A percentile compares a stretch with the other conserved stretches of the same genome.
These are phyloP conservation scores for Tylopilus orsonianus DNA, from an alignment of 1,284 basidiomycete species.

Conservation along the genomic window DNA sequence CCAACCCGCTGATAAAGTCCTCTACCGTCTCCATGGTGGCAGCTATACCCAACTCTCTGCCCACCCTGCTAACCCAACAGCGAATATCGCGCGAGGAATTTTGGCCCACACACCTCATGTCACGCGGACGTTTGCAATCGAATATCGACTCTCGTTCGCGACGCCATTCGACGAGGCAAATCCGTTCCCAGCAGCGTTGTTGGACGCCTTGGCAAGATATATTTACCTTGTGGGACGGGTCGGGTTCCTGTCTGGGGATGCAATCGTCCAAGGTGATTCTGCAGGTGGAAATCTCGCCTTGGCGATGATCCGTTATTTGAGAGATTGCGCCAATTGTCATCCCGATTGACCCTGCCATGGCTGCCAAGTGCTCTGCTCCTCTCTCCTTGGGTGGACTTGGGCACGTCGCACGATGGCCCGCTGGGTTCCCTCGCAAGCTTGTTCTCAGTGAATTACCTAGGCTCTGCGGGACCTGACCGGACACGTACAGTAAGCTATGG, in stretches of 20 bases:
- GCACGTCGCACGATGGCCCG: conserved; percentile 27
- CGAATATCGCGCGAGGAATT: conserved; percentile 30
- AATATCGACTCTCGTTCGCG: conserved; percentile 41
- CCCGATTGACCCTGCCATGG: conserved; percentile 19
- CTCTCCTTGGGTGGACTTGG: conserved; percentile 49
- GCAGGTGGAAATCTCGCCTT: conserved; percentile 62
- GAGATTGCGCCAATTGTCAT: conserved; percentile 23
- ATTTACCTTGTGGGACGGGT: conserved; percentile 46
- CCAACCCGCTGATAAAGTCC: conserved; percentile 35
- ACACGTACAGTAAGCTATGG: conserved; percentile 9
- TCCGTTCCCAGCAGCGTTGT: conserved; percentile 53
- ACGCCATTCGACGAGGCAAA: conserved; percentile 26
- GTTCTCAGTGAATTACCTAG: conserved; percentile 21
- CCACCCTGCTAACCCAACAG: conserved; percentile 26
- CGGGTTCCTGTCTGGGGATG: conserved; percentile 45
- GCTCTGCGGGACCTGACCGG: not conserved
- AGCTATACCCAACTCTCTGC: conserved; percentile 29
- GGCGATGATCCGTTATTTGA: conserved; percentile 43
- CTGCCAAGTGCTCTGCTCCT: conserved; percentile 42
- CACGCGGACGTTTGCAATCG: conserved; percentile 40
- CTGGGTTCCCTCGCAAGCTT: conserved; percentile 23
- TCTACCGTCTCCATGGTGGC: conserved; percentile 38
- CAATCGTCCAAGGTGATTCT: conserved; percentile 59
- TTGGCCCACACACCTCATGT: conserved; percentile 24
- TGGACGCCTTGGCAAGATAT: conserved; percentile 56